A percentile compares a stretch with the other conserved stretches of the same genome.
phyloP scores from a whole-genome alignment of 2,329 filamentous ascomycete genomes.

The Dendrostoma leiphaemia region DNA sequence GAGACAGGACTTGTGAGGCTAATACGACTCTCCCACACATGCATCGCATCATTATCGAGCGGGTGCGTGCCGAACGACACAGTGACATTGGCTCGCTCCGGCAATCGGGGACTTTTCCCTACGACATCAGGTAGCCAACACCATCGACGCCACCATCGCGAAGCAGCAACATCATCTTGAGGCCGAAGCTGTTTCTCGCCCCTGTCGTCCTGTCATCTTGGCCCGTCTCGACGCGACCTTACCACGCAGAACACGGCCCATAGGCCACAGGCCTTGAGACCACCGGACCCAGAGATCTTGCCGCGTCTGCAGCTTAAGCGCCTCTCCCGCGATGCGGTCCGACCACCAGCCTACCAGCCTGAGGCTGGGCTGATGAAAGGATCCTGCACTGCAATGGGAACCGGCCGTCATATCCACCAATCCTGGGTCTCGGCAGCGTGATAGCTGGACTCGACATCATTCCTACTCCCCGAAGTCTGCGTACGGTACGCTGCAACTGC shows the following conservation, averaged over 20 bases:
- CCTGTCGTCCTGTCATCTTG: neutral
- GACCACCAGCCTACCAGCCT: too few species aligned
- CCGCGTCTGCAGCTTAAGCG: too few species aligned
- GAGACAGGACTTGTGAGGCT: neutral
- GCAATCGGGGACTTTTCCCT: neutral
- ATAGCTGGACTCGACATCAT: too few species aligned
- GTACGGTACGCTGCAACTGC: too few species aligned
- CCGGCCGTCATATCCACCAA: neutral
- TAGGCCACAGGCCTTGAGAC: too few species aligned
- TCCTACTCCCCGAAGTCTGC: too few species aligned
- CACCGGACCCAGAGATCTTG: too few species aligned
- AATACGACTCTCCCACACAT: neutral
- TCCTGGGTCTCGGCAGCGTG: neutral
- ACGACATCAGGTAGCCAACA: too few species aligned
- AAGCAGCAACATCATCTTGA: neutral
- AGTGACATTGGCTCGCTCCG: neutral
- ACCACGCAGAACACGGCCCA: too few species aligned
- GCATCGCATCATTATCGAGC: neutral
- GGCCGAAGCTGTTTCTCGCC: slow-evolving; percentile 2
- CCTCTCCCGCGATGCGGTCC: too few species aligned
- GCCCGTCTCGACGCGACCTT: too few species aligned
- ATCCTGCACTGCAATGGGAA: neutral
- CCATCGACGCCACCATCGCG: neutral
- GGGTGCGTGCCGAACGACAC: too few species aligned
- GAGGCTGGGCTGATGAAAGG: neutral